A percentile compares a stretch with the other conserved stretches of the same genome.
These are phyloP conservation scores for Coprinopsis sp. DNA, from an alignment of 768 basidiomycete species.

Conservation along the genomic window DNA sequence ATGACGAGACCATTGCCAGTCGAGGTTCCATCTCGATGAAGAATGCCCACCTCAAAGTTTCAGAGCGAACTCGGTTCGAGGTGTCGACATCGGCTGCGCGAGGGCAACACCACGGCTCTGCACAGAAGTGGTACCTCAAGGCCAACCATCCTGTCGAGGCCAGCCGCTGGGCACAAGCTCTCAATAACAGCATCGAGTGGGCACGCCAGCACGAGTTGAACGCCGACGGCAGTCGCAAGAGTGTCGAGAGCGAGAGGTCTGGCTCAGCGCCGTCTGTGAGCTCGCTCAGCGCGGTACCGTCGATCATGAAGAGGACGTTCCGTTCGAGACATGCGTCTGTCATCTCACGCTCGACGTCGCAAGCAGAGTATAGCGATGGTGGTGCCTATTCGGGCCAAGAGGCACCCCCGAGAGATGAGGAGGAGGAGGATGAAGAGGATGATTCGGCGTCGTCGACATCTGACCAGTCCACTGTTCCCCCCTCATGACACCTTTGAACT, in stretches of 20 bases:
- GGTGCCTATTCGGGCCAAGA: constrained; percentile 12
- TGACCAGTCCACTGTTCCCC: constrained; percentile 33
- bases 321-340: neutral
- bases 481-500: constrained; percentile 64
- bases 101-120: constrained; percentile 33
- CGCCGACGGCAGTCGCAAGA: neutral
- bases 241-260: constrained; percentile 4
- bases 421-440: constrained; percentile 35
- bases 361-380: neutral
- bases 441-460: constrained; percentile 40
- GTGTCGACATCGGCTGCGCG: constrained; percentile 37
- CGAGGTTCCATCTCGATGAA: constrained; percentile 89
- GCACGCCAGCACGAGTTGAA: constrained; percentile 26
- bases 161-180: constrained; percentile 77
- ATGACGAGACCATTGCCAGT: constrained; percentile 81
- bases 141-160: constrained; percentile 89
- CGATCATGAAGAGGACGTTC: neutral
- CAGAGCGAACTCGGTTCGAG: constrained; percentile 77
- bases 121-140: constrained; percentile 78
- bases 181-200: constrained; percentile 72
- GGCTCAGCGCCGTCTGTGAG: constrained; percentile 3
- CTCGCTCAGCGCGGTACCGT: neutral
- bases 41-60: constrained; percentile 59
- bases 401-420: constrained; percentile 25
- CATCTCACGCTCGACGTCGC: constrained; percentile 3